Conservation (phyloP, 192 early-diverging fungal species). For the Coemansia sp. region DNA sequence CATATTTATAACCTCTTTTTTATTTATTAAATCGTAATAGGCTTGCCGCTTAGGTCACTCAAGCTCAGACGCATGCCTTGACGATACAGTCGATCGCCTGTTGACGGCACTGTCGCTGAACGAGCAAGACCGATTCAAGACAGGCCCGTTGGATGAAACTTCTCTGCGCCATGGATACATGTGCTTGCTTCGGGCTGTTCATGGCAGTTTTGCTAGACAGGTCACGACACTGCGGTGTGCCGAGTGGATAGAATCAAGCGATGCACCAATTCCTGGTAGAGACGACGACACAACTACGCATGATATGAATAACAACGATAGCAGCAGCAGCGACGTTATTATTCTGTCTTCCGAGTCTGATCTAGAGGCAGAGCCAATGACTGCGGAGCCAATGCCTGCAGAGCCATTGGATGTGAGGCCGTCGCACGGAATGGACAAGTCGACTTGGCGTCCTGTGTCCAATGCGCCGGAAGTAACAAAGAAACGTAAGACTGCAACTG, state of each 20-base stretch:
- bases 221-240: constrained; percentile 13
- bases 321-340: neutral
- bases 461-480: neutral
- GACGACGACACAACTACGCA: neutral
- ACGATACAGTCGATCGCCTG: constrained; percentile 13
- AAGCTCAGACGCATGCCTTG: constrained; percentile 16
- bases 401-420: neutral
- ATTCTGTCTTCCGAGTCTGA: constrained; percentile 6
- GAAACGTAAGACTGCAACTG: neutral
- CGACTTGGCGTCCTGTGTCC: neutral
- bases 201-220: constrained; percentile 19
- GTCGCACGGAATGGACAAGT: neutral
- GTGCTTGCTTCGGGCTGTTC: constrained; percentile 20
- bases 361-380: neutral
- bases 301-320: neutral
- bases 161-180: constrained; percentile 28
- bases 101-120: constrained; percentile 12
- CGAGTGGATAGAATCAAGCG: constrained; percentile 18
- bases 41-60: constrained; percentile 15
- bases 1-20: neutral
- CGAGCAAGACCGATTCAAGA: neutral
- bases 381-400: neutral
- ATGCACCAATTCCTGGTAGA: neutral
- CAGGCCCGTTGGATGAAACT: constrained; percentile 1
- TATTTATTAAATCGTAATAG: constrained; percentile 11